These are phyloP conservation scores for Argentina anserina DNA, from an alignment of 306 rosid genomes.

Conservation along the genomic window DNA sequence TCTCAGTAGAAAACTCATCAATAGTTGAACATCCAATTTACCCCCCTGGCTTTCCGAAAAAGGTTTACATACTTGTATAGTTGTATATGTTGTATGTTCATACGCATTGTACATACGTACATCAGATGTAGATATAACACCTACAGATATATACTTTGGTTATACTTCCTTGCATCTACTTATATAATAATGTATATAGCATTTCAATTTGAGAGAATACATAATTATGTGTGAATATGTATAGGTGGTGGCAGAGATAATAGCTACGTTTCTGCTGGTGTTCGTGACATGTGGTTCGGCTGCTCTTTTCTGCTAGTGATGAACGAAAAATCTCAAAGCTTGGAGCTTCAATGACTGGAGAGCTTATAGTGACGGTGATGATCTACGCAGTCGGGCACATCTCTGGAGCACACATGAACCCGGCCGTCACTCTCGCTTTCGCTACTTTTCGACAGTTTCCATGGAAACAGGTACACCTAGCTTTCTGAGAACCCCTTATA, in stretches of 20 bases:
- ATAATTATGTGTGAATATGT: no score
- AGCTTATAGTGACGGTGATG: constrained; percentile 65
- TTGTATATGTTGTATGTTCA: constrained; percentile 8
- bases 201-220: no score
- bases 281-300: constrained; percentile 73
- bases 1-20: not conserved
- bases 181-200: no score
- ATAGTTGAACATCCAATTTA: constrained; percentile 21
- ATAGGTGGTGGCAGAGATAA: constrained; percentile 67
- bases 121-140: no score
- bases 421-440: constrained; percentile 76
- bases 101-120: no score
- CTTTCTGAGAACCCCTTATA: constrained; percentile 12
- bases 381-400: constrained; percentile 83
- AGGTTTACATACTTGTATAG: no score
- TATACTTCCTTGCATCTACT: no score
- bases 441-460: constrained; percentile 58
- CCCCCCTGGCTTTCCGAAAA: constrained; percentile 47
- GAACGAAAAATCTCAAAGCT: constrained; percentile 50
- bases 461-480: constrained; percentile 72
- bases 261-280: constrained; percentile 69
- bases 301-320: constrained; percentile 42
- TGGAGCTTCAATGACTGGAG: constrained; percentile 71
- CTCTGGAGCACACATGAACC: constrained; percentile 90
- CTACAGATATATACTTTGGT: no score